Evolutionary conservation across 345 rosid genomes (phyloP).

Genomic region (Luvunga scandens): DNA sequence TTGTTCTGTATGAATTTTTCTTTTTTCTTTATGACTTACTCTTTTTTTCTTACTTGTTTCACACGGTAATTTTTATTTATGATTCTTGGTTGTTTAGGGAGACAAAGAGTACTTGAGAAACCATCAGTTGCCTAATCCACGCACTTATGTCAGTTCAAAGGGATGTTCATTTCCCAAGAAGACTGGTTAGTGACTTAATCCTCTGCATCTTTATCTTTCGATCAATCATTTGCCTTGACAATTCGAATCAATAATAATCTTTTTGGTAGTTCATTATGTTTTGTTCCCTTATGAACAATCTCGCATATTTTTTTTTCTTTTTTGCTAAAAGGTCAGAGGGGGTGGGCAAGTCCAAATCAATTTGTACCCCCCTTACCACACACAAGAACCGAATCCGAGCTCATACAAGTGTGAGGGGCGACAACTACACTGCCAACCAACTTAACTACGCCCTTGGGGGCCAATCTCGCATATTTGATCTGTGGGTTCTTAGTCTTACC

Average conservation of each 20-base stretch:
- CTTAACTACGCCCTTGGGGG: too few species aligned
- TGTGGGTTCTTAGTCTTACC: background rate
- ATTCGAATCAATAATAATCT: background rate
- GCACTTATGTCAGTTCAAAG: conserved; percentile 50
- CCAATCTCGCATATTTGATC: background rate
- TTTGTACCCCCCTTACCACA: too few species aligned
- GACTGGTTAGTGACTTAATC: conserved; percentile 44
- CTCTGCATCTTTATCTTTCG: background rate
- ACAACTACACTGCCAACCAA: too few species aligned
- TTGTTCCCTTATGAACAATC: background rate
- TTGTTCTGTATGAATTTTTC: background rate
- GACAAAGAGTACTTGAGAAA: conserved; percentile 69
- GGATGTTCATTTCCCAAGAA: conserved; percentile 63
- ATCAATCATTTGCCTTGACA: background rate
- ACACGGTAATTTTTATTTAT: background rate
- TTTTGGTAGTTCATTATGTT: background rate
- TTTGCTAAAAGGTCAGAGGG: too few species aligned
- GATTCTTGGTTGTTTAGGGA: conserved; percentile 40
- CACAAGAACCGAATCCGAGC: too few species aligned
- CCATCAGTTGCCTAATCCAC: conserved; percentile 67
- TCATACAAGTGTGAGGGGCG: too few species aligned
- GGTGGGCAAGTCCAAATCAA: too few species aligned
- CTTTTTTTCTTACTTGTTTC: background rate
- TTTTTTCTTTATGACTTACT: background rate
- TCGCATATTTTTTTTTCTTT: too few species aligned